phyloP scores from a whole-genome alignment of 2,329 filamentous ascomycete species.

The Thelonectria rubi region DNA sequence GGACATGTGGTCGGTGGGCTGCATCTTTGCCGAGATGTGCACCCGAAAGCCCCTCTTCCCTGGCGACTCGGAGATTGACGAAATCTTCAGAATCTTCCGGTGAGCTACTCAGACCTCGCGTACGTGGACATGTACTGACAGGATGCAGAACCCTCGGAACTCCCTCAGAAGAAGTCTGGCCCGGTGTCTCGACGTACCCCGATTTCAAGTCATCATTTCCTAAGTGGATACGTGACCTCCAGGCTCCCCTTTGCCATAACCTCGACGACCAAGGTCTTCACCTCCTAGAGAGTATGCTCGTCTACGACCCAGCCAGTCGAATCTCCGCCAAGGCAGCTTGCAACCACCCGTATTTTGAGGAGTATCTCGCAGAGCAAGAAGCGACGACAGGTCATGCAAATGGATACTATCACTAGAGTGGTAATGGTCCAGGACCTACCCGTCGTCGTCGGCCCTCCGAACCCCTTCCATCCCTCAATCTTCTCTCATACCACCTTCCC shows the following conservation, averaged over 20 bases:
- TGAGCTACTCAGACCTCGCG: slow-evolving; percentile 50
- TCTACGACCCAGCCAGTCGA: slow-evolving; percentile 86
- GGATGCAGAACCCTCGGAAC: slow-evolving; percentile 76
- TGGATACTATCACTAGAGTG: slow-evolving; percentile 51
- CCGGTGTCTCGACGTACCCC: slow-evolving; percentile 91
- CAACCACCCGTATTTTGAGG: slow-evolving; percentile 81
- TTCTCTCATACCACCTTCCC: too few species aligned
- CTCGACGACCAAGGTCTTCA: slow-evolving; percentile 78
- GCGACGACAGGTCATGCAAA: slow-evolving; percentile 42
- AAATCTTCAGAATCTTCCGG: slow-evolving; percentile 72
- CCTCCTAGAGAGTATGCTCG: slow-evolving; percentile 74
- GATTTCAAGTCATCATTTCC: slow-evolving; percentile 94
- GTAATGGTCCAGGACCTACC: slow-evolving; percentile 28
- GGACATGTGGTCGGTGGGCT: slow-evolving; percentile 95
- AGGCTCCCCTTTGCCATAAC: slow-evolving; percentile 71
- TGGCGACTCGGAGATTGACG: slow-evolving; percentile 75
- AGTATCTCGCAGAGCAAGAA: slow-evolving; percentile 46
- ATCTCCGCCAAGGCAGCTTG: slow-evolving; percentile 91
- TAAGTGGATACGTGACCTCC: slow-evolving; percentile 82
- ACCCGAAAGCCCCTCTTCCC: slow-evolving; percentile 92
- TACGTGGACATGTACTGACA: slow-evolving; percentile 22
- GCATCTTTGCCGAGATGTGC: slow-evolving; percentile 97
- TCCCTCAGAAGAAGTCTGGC: slow-evolving; percentile 83
- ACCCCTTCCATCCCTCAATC: too few species aligned
- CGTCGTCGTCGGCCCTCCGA: neutral